These are phyloP conservation scores for Wickerhamiella azymoides DNA, from an alignment of 805 yeast genomes.

Conservation along the genomic window DNA sequence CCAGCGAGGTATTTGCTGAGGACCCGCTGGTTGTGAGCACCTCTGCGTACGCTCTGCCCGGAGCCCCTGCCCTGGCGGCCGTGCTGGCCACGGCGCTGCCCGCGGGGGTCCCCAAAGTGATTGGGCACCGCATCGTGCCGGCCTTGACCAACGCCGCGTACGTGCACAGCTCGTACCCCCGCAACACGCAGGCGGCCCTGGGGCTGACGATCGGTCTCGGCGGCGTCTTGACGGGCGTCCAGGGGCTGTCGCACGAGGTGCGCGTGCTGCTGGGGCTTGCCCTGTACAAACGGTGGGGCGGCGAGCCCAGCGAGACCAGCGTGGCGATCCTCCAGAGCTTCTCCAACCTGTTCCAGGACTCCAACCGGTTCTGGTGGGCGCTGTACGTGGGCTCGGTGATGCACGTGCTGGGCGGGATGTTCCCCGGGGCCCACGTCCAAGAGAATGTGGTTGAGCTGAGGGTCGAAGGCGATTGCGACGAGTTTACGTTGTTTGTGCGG, in stretches of 20 bases:
- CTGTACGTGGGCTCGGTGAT: conserved; percentile 56
- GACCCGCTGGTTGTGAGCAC: conserved; percentile 63
- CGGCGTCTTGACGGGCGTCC: conserved; percentile 62
- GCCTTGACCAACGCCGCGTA: conserved; percentile 64
- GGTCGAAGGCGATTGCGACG: conserved; percentile 13
- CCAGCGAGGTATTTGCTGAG: conserved; percentile 42
- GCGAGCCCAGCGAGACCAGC: conserved; percentile 28
- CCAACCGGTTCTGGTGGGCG: conserved; percentile 51
- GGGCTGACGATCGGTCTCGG: conserved; percentile 60
- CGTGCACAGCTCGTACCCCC: conserved; percentile 63
- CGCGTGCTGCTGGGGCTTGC: conserved; percentile 63
- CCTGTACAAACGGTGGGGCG: conserved; percentile 72
- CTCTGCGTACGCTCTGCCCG: conserved; percentile 54
- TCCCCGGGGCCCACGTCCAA: conserved; percentile 66
- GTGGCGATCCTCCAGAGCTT: conserved; percentile 15
- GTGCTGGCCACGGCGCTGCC: conserved; percentile 48
- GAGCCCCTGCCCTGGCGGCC: conserved; percentile 42
- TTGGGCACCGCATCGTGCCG: conserved; percentile 46
- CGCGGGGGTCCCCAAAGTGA: conserved; percentile 41
- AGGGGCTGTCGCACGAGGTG: conserved; percentile 59
- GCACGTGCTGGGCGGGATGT: conserved; percentile 68
- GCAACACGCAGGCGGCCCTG: conserved; percentile 62
- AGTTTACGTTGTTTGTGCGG: conserved; percentile 17
- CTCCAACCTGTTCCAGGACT: conserved; percentile 13
- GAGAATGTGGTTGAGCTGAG: conserved; percentile 25